Percentiles rank a stretch among this genome's conserved stretches.
phyloP scores from a whole-genome alignment of 2,329 filamentous ascomycete species.

The Botrytis fabae region DNA sequence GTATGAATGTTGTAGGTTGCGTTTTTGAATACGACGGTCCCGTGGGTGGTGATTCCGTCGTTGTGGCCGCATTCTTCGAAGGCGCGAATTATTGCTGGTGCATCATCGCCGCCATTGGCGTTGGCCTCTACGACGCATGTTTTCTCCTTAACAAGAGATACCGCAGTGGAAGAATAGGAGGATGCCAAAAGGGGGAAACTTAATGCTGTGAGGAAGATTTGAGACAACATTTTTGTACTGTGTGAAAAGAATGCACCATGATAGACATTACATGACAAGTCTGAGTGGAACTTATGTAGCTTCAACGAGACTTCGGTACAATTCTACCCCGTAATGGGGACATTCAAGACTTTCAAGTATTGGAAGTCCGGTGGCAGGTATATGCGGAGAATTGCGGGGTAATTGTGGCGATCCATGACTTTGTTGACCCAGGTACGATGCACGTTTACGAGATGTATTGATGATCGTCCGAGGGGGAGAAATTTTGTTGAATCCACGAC shows the following conservation, averaged over 20 bases:
- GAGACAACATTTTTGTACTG: conserved; percentile 8
- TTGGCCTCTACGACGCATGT: conserved; percentile 28
- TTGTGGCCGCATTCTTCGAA: conserved; percentile 45
- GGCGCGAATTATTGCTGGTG: conserved; percentile 45
- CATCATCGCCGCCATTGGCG: conserved; percentile 34
- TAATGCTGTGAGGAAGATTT: conserved; percentile 8
- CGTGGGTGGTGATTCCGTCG: conserved; percentile 31
- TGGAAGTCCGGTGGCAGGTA: neutral
- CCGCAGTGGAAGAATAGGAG: neutral
- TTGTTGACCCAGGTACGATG: neutral
- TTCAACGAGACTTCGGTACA: neutral
- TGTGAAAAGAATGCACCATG: neutral
- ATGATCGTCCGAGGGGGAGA: neutral
- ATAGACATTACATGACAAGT: neutral
- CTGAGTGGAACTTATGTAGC: neutral
- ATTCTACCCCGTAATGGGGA: neutral
- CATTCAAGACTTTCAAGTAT: neutral
- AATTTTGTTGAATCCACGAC: neutral
- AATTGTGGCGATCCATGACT: neutral
- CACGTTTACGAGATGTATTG: neutral
- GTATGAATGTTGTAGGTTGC: conserved; percentile 48
- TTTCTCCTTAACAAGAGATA: neutral
- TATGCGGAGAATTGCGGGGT: conserved; percentile 16
- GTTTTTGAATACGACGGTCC: conserved; percentile 46
- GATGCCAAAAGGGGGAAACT: neutral